Evolutionary conservation across 805 yeast genomes (phyloP), one percentile per base, ranked within the genome.

Genomic region (Starmerella sp.): DNA sequence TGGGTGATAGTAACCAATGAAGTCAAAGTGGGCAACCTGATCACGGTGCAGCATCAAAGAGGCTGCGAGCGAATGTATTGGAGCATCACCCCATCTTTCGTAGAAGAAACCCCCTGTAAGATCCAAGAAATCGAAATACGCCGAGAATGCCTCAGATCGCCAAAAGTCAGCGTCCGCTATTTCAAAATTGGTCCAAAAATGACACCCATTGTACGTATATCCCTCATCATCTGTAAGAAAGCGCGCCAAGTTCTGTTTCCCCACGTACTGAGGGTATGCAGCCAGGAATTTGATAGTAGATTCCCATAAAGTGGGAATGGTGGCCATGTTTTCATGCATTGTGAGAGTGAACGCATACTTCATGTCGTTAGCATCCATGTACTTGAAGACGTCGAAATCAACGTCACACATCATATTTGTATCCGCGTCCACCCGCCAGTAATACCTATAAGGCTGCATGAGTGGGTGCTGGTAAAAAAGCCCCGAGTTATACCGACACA

Each of bases 41-140:
- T 78, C 73, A 2, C 81, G 67, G 55, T 84, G 75, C 43, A 90
- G 71, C 63, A 85, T 74, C 77, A 91, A 75, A 0, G 88, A 91
- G 4, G 85, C 79, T 0, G 95, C 97, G 30, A 91, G 70, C 0
- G 96, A 84, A 67, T 91, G 97, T 4, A 91, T 82, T 0, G 97
- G 96, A 0, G 97, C 97, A 74, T 91, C 97, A 1, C 97, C 97
- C 97, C 97, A 91, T 64, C 97, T 73, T 68, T 91, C 97, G 53
- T 77, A 76, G 76, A 81, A 89, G 66, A 91, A 91, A 0, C 97
- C 97, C 11, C 89, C 87, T 3, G 81, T 72, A 6, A 68, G 51
- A 55, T 91, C 97, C 48, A 91, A 69, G 61, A 73, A 79, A 38
- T 82, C 70, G 67, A 86, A 88, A 66, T 83, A 91, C 17, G 74